Base-by-base conservation (phyloP, 352 stramenopile species). In the Phytophthora sojae region DNA sequence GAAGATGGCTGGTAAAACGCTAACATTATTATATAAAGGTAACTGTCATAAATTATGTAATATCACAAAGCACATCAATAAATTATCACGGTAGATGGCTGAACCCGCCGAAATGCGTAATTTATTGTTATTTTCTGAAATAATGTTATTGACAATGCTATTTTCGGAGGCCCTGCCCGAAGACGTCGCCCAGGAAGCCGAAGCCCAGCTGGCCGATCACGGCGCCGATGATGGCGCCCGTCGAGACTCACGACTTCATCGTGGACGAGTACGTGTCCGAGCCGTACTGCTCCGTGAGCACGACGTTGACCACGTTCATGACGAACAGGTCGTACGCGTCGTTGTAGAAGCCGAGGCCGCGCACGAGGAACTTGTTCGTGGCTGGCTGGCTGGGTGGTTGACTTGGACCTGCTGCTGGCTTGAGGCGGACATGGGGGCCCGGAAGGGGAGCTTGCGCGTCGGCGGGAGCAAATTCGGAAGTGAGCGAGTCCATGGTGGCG, bases 231-330 rank as follows among this genome's bases (percentile, higher is more conserved):
- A 88, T 50, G 19, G 80, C 77, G 2, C 69, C 78, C 0, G 78
- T 78, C 8, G 80, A 86, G 0, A 89, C 79, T 23, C 71, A 72
- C 19, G 79, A 86, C 68, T 87, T 87, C 21, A 87, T 54, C 62
- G 66, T 58, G n/a, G 81, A 77, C 57, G 81, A 83, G 76, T 89
- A 89, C 17, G 82, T 70, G 15, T 79, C n/a, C 66, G 74, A 80
- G 65, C 61, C 68, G 69, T 86, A 89, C 53, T 87, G 71, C 73
- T 89, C 82, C 29, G 71, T 81, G 67, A 89, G 77, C 49, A 88
- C 73, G 57, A 89, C 77, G 70, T 89, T 89, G 75, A 86, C 50
- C 30, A 89, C 54, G 68, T 89, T 89, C 82, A 89, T 88, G 51
- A 89, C 73, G 68, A 89, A 89, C 12, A 89, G 76, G 49, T 89